Conservation (phyloP, 768 basidiomycete genomes). For the Hericium coralloides region DNA sequence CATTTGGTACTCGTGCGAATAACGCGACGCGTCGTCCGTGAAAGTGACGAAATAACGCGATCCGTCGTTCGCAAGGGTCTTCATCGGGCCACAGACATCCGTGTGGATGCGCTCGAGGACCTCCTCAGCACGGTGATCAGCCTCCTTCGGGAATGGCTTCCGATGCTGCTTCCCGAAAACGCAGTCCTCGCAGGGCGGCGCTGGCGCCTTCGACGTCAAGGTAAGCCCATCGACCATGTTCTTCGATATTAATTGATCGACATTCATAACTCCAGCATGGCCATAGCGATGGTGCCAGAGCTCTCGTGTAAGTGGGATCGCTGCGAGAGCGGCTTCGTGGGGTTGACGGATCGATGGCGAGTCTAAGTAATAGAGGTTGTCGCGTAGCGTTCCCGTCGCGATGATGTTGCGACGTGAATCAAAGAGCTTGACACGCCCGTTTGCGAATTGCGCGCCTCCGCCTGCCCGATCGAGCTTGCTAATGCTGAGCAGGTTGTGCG, state of each 20-base stretch:
- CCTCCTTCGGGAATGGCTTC: neutral
- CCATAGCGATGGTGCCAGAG: neutral
- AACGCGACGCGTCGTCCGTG: constrained; percentile 4
- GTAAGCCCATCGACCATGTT: neutral
- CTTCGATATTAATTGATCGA: neutral
- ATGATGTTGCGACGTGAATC: too few relatives aligned
- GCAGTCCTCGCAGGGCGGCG: neutral
- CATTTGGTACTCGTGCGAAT: constrained; percentile 1
- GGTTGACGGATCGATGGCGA: neutral
- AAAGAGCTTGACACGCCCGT: too few relatives aligned
- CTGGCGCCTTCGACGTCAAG: too few relatives aligned
- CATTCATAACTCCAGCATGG: neutral
- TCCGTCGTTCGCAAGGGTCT: neutral
- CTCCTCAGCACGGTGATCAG: neutral
- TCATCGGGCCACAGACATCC: too few relatives aligned
- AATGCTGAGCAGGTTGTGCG: neutral
- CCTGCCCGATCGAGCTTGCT: neutral
- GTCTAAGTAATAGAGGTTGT: too few relatives aligned
- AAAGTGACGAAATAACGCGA: constrained; percentile 8
- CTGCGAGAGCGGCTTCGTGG: neutral
- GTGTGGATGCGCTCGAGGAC: too few relatives aligned
- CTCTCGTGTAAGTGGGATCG: neutral
- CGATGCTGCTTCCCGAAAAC: neutral
- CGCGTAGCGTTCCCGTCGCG: too few relatives aligned
- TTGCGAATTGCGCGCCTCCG: too few relatives aligned